These are phyloP conservation scores for Coemansia sp. DNA, from an alignment of 192 early-diverging fungal species.

Conservation along the genomic window DNA sequence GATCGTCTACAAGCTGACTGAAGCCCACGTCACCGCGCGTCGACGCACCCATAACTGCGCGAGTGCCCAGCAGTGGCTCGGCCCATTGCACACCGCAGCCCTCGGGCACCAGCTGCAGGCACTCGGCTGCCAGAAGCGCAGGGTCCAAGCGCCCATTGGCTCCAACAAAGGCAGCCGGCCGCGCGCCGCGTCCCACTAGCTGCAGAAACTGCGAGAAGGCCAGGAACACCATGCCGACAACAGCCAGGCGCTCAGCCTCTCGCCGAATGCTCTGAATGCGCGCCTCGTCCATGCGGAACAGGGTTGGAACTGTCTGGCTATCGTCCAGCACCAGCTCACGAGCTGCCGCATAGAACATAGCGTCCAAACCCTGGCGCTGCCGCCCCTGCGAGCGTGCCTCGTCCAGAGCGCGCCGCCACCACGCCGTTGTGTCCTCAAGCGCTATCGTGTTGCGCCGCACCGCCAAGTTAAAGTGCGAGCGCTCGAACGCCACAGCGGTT, in stretches of 20 bases:
- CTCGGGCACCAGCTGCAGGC: slow-evolving; percentile 45
- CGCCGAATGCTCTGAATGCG: slow-evolving; percentile 39
- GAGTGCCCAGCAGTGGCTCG: slow-evolving; percentile 23
- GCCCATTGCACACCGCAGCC: slow-evolving; percentile 46
- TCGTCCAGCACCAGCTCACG: slow-evolving; percentile 51
- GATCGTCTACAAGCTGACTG: slow-evolving; percentile 34
- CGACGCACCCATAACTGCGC: slow-evolving; percentile 12
- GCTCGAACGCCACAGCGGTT: slow-evolving; percentile 67
- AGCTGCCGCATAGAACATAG: slow-evolving; percentile 25
- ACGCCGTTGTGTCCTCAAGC: slow-evolving; percentile 32
- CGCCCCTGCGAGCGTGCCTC: slow-evolving; percentile 12
- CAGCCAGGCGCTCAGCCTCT: slow-evolving; percentile 42
- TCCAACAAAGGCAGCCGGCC: slow-evolving; percentile 17
- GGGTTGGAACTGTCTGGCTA: slow-evolving; percentile 26
- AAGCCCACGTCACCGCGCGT: slow-evolving; percentile 33
- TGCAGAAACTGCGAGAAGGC: slow-evolving; percentile 49
- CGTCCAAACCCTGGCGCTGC: slow-evolving; percentile 17
- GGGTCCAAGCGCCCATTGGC: slow-evolving; percentile 34
- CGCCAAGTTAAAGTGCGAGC: slow-evolving; percentile 60
- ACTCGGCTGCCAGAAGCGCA: slow-evolving; percentile 38
- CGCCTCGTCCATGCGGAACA: slow-evolving; percentile 51
- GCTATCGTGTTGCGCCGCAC: slow-evolving; percentile 27
- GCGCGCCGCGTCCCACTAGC: slow-evolving; percentile 15
- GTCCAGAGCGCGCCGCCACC: slow-evolving; percentile 38
- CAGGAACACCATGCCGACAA: slow-evolving; percentile 42